A percentile compares a stretch with the other conserved stretches of the same genome.
Evolutionary conservation across 192 early-diverging fungal genomes (phyloP).

Genomic region (Mortierella hygrophila): DNA sequence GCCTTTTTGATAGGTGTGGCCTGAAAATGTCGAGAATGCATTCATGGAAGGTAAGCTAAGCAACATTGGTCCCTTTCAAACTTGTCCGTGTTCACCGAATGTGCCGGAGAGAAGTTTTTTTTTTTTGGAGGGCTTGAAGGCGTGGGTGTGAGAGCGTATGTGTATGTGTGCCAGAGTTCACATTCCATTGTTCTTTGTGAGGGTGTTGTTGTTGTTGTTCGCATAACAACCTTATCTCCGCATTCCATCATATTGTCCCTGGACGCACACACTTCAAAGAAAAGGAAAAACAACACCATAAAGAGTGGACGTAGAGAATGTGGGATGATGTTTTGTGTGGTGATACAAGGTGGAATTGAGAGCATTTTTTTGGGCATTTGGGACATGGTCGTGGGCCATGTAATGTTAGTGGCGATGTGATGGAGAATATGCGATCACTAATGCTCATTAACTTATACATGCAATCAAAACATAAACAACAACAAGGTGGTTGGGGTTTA

Average conservation of each 20-base stretch:
- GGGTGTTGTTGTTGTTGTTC: background rate
- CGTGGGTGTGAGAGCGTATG: background rate
- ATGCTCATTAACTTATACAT: too few relatives aligned
- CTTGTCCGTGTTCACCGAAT: too few relatives aligned
- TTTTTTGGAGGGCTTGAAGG: background rate
- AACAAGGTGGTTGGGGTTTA: too few relatives aligned
- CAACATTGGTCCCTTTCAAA: background rate
- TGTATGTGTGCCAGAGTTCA: background rate
- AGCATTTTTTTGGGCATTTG: background rate
- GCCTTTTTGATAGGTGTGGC: conserved; percentile 63
- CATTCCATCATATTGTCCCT: conserved; percentile 24
- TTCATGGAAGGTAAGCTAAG: conserved; percentile 69
- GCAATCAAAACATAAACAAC: too few relatives aligned
- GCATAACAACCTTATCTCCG: conserved; percentile 24
- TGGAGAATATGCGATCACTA: too few relatives aligned
- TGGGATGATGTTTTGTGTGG: conserved; percentile 20
- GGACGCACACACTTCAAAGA: background rate
- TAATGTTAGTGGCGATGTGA: background rate
- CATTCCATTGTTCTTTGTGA: background rate
- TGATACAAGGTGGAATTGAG: background rate
- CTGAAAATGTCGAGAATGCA: conserved; percentile 69
- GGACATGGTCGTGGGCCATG: background rate
- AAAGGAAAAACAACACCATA: background rate
- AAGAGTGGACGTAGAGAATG: conserved; percentile 14
- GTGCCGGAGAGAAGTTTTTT: too few relatives aligned